phyloP scores from a whole-genome alignment of 257 asterid genomes.

The Solanum arcanum region DNA sequence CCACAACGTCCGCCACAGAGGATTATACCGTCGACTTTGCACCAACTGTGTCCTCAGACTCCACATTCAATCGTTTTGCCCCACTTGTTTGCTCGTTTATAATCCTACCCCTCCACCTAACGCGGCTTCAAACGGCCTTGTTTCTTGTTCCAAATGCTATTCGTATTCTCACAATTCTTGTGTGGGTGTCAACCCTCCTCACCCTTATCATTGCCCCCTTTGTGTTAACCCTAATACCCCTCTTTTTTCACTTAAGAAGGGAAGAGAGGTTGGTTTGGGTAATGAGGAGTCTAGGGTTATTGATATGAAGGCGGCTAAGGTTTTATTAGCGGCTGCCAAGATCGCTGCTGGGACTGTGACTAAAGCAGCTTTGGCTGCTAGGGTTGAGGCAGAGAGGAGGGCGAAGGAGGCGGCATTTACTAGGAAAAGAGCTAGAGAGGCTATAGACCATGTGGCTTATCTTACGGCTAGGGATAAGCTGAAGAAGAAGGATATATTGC shows the following conservation, averaged over 20 bases:
- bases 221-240: constrained; percentile 42
- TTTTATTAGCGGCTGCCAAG: constrained; percentile 62
- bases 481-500: constrained; percentile 25
- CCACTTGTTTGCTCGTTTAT: constrained; percentile 67
- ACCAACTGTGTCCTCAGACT: constrained; percentile 83
- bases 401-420: constrained; percentile 71
- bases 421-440: constrained; percentile 69
- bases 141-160: constrained; percentile 55
- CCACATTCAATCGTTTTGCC: constrained; percentile 75
- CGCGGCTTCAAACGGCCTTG: constrained; percentile 24
- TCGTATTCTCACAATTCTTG: constrained; percentile 60
- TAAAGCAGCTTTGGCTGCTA: constrained; percentile 45
- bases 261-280: constrained; percentile 9
- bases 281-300: constrained; percentile 36
- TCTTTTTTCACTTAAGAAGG: constrained; percentile 29
- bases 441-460: constrained; percentile 46
- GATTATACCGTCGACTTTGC: constrained; percentile 62
- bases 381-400: constrained; percentile 57
- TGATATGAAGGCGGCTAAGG: constrained; percentile 50
- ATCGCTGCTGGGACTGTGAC: constrained; percentile 50
- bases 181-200: constrained; percentile 22
- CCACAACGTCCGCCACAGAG: constrained; percentile 71
- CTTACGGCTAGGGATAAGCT: constrained; percentile 43
- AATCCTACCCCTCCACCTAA: constrained; percentile 22
- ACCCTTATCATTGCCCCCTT: constrained; percentile 65